Evolutionary conservation across 2,329 filamentous ascomycete species (phyloP), one percentile per base, ranked within the genome.

Genomic region (Leptographium lundbergii): DNA sequence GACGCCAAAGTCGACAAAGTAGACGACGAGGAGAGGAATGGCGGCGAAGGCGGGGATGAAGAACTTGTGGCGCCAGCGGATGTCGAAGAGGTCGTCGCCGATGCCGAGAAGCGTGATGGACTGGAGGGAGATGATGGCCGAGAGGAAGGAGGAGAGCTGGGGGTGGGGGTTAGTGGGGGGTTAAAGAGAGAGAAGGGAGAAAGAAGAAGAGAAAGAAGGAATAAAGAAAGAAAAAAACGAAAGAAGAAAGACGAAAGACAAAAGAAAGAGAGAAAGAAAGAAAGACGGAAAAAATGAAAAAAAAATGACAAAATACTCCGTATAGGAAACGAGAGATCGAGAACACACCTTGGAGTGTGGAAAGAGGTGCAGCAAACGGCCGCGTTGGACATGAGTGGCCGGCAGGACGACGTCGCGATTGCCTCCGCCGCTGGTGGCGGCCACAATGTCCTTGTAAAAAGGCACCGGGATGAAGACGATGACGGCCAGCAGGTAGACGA

Each of bases 21-120:
- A 99, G 66, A 99, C 88, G 63, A 95, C 89, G 13, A 99, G 85
- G 73, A 97, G 87, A 19, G 94, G 94, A 61, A 97, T 89, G 54
- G 90, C 87, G 60, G 91, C 91, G 66, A 99, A 88, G 60, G 90
- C 94, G 6, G 94, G 94, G 66, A 99, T 96, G 77, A 96, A 88
- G 74, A 96, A 91, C 76, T 99, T 99, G 80, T 99, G 92, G 58
- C 94, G 87, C 94, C 94, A 99, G 69, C 94, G 85, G 68, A 99
- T 96, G 72, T 99, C 94, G 73, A 99, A 96, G 57, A 96, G 81
- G 73, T 99, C 94, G 73, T 99, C 94, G 64, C 90, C 89, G 61
- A 99, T 86, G 58, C 94, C 94, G 39, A 99, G 86, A 60, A 97
- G 86, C 55, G 91, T 88, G 63, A 95, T 90, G 53, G 86, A 88